Evolutionary conservation across 768 basidiomycete genomes (phyloP).

Genomic region (Termitomyces sp.): DNA sequence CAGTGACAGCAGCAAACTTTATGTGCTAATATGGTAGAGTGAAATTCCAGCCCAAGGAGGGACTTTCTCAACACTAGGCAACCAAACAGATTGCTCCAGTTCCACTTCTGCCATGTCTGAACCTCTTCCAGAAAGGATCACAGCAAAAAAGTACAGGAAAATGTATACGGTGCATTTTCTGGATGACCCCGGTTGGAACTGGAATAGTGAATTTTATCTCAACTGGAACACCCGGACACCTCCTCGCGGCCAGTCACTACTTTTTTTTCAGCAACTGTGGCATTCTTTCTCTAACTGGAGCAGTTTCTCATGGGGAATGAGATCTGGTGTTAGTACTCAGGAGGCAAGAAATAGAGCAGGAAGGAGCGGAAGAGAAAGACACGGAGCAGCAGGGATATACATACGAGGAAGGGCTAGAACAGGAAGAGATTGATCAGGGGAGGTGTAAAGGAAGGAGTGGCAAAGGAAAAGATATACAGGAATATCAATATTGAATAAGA

Average conservation of each 20-base stretch:
- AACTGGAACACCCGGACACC: too few relatives aligned
- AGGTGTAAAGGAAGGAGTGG: too few relatives aligned
- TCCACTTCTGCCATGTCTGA: background rate
- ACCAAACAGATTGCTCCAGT: background rate
- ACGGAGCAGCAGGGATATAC: too few relatives aligned
- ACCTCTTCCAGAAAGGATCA: background rate
- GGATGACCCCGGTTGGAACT: background rate
- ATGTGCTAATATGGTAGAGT: background rate
- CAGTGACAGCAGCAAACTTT: background rate
- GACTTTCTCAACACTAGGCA: too few relatives aligned
- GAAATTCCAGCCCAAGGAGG: too few relatives aligned
- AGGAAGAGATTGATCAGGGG: too few relatives aligned
- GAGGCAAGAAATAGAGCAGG: too few relatives aligned
- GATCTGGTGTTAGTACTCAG: background rate
- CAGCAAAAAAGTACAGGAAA: background rate
- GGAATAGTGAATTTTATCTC: background rate
- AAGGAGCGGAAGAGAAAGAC: background rate
- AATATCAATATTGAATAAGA: too few relatives aligned
- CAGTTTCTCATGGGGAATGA: background rate
- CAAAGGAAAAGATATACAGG: too few relatives aligned
- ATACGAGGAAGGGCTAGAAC: background rate
- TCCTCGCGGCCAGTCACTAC: too few relatives aligned
- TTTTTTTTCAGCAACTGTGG: too few relatives aligned
- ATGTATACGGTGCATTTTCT: background rate
- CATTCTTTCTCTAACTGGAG: too few relatives aligned